Percentiles rank a stretch among this genome's conserved stretches.
Conservation (phyloP, 202 grass and related monocot genomes). For the Bolboschoenoplectus hybrid region DNA sequence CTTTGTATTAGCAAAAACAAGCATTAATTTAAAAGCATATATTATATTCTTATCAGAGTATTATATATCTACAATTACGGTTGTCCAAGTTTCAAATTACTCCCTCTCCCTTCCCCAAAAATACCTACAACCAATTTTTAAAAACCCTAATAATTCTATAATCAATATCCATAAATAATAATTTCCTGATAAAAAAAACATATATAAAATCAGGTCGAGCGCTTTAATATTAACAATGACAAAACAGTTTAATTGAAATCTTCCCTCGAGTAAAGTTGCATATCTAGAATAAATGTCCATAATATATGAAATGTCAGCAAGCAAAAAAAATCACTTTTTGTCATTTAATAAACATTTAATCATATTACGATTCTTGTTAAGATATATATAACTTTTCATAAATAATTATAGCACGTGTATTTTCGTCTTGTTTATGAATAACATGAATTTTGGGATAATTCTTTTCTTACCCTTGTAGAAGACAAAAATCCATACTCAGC, state of each 20-base stretch:
- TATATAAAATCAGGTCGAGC: background rate
- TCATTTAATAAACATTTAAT: background rate
- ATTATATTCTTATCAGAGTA: too few species aligned
- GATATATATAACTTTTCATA: background rate
- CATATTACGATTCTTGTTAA: background rate
- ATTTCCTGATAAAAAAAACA: background rate
- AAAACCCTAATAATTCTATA: background rate
- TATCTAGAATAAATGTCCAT: background rate
- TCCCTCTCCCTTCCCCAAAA: too few species aligned
- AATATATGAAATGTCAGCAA: too few species aligned
- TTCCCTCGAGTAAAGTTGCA: background rate
- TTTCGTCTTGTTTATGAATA: background rate
- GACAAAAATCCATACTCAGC: background rate
- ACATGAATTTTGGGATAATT: background rate
- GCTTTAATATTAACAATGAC: background rate
- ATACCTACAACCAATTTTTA: too few species aligned
- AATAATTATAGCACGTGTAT: background rate
- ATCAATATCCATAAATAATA: background rate
- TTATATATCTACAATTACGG: too few species aligned
- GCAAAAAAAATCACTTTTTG: background rate
- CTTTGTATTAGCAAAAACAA: too few species aligned
- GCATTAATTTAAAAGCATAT: too few species aligned
- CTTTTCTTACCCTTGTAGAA: background rate
- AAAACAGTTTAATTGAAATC: background rate
- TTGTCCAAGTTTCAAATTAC: too few species aligned